Conservation (phyloP, 176 grass and related monocot genomes). For the Hsuehochloa calcarea region DNA sequence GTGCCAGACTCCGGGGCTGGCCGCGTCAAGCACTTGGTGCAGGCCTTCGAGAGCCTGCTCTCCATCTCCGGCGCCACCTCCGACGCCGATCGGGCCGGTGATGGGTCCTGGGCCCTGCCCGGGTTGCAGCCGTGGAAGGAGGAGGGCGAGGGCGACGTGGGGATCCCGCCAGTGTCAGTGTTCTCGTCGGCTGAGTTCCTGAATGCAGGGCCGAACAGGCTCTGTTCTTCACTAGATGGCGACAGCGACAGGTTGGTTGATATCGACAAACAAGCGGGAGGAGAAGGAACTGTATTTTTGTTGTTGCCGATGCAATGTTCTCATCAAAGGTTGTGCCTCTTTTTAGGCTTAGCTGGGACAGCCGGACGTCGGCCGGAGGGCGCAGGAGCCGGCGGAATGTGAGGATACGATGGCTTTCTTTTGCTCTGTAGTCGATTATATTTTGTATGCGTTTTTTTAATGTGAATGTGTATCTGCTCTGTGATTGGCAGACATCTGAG, state of each 20-base stretch:
- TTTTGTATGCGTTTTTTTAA: background rate
- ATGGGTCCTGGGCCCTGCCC: constrained; percentile 66
- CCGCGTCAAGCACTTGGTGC: constrained; percentile 86
- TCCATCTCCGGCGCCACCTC: constrained; percentile 59
- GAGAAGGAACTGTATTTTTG: background rate
- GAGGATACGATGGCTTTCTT: constrained; percentile 24
- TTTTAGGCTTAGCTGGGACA: constrained; percentile 67
- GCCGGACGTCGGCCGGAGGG: constrained; percentile 43
- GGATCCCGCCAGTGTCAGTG: constrained; percentile 8
- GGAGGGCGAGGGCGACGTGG: background rate
- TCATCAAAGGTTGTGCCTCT: constrained; percentile 24
- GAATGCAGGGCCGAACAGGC: constrained; percentile 4
- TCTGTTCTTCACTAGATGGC: constrained; percentile 56
- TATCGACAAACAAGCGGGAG: background rate
- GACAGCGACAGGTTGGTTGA: constrained; percentile 51
- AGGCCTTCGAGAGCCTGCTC: constrained; percentile 82
- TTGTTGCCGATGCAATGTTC: constrained; percentile 7
- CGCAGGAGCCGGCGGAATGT: constrained; percentile 67
- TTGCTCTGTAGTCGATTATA: background rate
- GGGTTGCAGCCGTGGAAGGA: constrained; percentile 54
- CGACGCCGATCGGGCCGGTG: constrained; percentile 42
- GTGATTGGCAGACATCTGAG: constrained; percentile 54
- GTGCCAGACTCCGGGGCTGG: constrained; percentile 63
- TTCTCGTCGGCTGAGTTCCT: constrained; percentile 57
- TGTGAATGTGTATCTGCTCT: background rate